Base-by-base conservation (phyloP, 2,329 filamentous ascomycete genomes). In the Cladosporium velox region DNA sequence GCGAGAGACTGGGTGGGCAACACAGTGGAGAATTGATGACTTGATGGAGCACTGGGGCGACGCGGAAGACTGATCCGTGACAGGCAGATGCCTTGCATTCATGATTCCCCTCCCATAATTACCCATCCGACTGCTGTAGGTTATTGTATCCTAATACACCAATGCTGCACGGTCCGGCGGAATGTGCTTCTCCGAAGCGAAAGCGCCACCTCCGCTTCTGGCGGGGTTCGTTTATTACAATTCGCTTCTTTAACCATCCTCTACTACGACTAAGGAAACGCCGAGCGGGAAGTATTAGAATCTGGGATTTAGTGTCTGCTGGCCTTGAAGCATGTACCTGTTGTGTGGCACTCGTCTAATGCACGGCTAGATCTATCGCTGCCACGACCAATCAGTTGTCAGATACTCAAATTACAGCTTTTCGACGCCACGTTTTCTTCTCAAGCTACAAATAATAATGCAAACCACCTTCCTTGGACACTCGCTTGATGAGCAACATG, bases 11-110 rank as follows among this genome's bases (percentile, higher is more conserved):
- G 83, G 83, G 0, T 85, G 83, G 82, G 78, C 79, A 3, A 84
- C 83, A 0, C 76, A 76, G 64, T 85, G 83, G 83, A 73, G 83
- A 51, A 81, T 79, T 0, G 80, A 84, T 10, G 83, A 85, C 69
- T 58, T 85, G 41, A 80, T 79, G 59, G 78, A 81, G 44, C 80
- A 81, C 59, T 85, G 82, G 83, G 82, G 82, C 0, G 79, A 81
- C 66, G 65, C 64, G 24, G 68, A 73, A 8, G 55, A 58, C 32
- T 58, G 34, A 58, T 10, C 7, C 12, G 18, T 18, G 41, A 3
- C 41, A 47, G n/a, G n/a, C n/a, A 47, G 8, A 11, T 47, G n/a
- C 7, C 41, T 11, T 47, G n/a, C 41, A 47, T 21, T 10, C n/a
- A 8, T 21, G 2, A 34, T 21, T 1, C 28, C 11, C 28, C 28